Conservation (phyloP, 306 rosid species). For the Quercus suber region DNA sequence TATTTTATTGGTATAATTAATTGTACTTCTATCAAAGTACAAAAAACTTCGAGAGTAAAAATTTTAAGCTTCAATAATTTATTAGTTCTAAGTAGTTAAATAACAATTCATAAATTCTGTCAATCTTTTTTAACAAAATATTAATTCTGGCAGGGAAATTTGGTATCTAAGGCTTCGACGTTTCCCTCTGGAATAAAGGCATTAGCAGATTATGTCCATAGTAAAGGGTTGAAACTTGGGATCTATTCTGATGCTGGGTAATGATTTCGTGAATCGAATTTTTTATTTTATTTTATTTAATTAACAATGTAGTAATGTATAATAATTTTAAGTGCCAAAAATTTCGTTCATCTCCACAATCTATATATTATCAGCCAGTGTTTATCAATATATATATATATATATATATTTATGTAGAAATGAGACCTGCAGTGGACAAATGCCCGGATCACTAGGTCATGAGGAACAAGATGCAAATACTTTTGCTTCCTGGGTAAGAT, state of each 20-base stretch:
- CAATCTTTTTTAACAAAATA: not conserved
- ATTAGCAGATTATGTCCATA: conserved; percentile 72
- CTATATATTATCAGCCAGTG: no score
- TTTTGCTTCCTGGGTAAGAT: conserved; percentile 75
- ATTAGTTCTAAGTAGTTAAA: not conserved
- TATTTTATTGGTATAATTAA: no score
- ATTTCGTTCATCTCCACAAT: no score
- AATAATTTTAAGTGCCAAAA: no score
- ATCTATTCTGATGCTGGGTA: conserved; percentile 88
- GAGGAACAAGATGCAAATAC: conserved; percentile 76
- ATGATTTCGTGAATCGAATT: not conserved
- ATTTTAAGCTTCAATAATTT: no score
- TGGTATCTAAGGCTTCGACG: conserved; percentile 57
- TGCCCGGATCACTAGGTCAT: conserved; percentile 78
- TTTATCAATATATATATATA: no score
- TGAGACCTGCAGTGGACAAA: conserved; percentile 58
- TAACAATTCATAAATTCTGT: not conserved
- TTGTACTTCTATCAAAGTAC: no score
- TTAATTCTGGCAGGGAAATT: conserved; percentile 48
- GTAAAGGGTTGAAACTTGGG: conserved; percentile 68
- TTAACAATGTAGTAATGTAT: no score
- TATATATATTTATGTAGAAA: conserved; percentile 18
- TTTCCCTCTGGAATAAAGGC: conserved; percentile 79
- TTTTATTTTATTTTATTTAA: no score
- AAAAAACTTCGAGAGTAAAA: no score